Evolutionary conservation across 1,139 yeast genomes (phyloP), one percentile per base, ranked within the genome.

Genomic region (Magnusiomyces fungicola): DNA sequence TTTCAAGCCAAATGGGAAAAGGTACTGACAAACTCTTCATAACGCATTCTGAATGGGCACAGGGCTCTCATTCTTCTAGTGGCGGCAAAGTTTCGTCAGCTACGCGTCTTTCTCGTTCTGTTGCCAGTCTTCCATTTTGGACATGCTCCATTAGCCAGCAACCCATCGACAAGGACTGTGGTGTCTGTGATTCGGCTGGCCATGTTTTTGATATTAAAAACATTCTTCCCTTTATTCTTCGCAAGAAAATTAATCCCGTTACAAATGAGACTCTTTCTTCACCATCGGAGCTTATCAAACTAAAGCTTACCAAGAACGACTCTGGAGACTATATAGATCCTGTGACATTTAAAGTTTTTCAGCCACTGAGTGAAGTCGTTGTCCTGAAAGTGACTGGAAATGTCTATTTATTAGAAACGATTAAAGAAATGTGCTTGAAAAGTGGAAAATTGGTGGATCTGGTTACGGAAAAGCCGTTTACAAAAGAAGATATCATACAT

Each of bases 21-120:
- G 66, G 65, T 45, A 68, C 70, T 2, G 71, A 68, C 50, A 68
- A 68, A 50, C 55, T 67, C 14, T 68, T 60, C 52, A 61, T 68
- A 18, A 68, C 71, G 2, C 69, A 65, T 39, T 63, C 69, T 1
- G 69, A 66, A 56, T 65, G 68, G 69, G 50, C 58, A 18, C 53
- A 56, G 2, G 61, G 63, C 6, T 65, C 62, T 43, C 56, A 61
- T 45, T 60, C 65, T 29, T 60, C 63, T 2, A 59, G 65, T n/a
- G 65, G 64, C 3, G 60, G 60, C n/a, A 55, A 59, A 21, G 43
- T 48, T 27, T 46, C 45, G 12, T 48, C 49, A 46, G 3, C 47
- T 16, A 47, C 45, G 7, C 50, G 42, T 7, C 32, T 49, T 53
- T 33, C 56, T 46, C 39, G 49, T 49, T 46, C 53, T 18, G 58